These are phyloP conservation scores for Mrakia frigida DNA, from an alignment of 768 basidiomycete species.

Conservation along the genomic window DNA sequence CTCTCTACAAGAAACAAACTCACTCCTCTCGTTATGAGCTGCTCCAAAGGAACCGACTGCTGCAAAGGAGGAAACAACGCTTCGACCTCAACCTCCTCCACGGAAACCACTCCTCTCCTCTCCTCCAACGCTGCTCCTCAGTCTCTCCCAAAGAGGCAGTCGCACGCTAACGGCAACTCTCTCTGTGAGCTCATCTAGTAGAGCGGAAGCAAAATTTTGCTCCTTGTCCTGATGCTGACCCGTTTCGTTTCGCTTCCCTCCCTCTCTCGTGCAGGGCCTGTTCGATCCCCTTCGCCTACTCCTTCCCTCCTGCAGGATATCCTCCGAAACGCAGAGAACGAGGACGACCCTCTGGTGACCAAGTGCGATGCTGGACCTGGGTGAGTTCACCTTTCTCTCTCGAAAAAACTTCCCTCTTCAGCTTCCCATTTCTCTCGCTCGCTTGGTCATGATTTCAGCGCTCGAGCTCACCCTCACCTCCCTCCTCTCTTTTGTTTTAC, in stretches of 20 bases:
- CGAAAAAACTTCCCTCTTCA: neutral
- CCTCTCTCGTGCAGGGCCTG: neutral
- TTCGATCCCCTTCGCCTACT: constrained; percentile 9
- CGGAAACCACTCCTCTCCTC: constrained; percentile 16
- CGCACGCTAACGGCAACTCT: constrained; percentile 1
- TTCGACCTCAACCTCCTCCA: neutral
- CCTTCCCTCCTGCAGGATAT: constrained; percentile 23
- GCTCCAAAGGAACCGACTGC: constrained; percentile 10
- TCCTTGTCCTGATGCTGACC: too few species aligned
- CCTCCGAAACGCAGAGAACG: neutral
- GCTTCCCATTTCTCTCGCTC: neutral
- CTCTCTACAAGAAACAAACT: neutral
- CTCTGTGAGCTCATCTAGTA: neutral
- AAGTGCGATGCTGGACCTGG: constrained; percentile 29
- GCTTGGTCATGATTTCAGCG: neutral
- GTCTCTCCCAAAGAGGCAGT: constrained; percentile 2
- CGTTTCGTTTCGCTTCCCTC: neutral
- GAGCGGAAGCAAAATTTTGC: neutral
- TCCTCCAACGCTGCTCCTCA: constrained; percentile 17
- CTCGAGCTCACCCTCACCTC: neutral
- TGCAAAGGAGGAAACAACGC: neutral
- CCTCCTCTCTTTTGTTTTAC: neutral
- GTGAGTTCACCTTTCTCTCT: neutral
- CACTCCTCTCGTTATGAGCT: neutral
- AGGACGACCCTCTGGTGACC: constrained; percentile 18